Evolutionary conservation across 495 filamentous ascomycete genomes (phyloP), one percentile per base, ranked within the genome.

Genomic region (Penicillium coprophilum): DNA sequence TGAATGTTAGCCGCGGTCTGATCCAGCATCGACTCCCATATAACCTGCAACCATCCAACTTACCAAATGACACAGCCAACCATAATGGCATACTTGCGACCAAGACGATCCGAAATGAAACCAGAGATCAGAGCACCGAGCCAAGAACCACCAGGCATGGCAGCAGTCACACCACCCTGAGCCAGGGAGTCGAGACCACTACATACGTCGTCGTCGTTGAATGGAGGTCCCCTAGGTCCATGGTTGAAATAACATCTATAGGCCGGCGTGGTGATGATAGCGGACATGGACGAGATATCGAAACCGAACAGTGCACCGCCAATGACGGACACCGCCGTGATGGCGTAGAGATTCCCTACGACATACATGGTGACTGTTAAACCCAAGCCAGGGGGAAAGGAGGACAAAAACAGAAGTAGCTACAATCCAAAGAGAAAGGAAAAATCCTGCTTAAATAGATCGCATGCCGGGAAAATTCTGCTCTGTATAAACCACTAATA

Each of bases 301-400:
- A 92, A 91, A 56, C 89, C 89, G 64, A 96, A 93, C 21, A 93
- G 81, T 50, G 80, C 86, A 65, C 90, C 91, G 56, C 91, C 90
- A 57, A 89, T 78, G 58, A 93, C 86, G 67, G 88, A 78, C 69
- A 89, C 81, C 63, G 85, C 86, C 58, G 89, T 82, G 66, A 92
- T 91, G 41, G 85, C 68, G 61, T 91, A 91, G 63, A 90, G 82
- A 68, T 90, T 90, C 19, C 86, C 63, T 30, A 65, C 85, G 46
- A 86, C 52, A 48, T 61, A 53, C 69, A 72, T 69, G 51, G 46
- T 70, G 60, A 52, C 19, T 36, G 17, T 43, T 45, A 23, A 53
- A 53, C 46, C 48, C 51, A 62, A 30, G 47, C 32, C 28, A 48
- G 51, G 23, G 48, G 40, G 52, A 28, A n/a, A 21, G n/a, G 34